phyloP scores from a whole-genome alignment of 352 stramenopile genomes.

The Blastocystis sp. region DNA sequence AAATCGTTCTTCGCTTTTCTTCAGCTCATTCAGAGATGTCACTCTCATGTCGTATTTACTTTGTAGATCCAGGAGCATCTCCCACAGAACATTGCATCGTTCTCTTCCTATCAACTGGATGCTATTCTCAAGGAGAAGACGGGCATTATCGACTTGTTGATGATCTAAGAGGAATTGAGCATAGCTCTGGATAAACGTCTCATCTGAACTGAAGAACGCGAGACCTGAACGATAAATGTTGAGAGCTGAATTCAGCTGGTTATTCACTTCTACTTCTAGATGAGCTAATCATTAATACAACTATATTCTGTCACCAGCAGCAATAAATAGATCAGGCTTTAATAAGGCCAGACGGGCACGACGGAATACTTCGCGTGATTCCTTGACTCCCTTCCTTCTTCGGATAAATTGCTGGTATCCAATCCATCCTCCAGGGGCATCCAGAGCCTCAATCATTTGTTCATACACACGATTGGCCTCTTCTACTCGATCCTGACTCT shows the following conservation, averaged over 20 bases:
- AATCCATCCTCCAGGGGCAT: background rate
- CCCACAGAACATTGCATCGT: background rate
- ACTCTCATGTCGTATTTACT: background rate
- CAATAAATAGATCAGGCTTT: background rate
- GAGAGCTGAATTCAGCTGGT: slow-evolving; percentile 2
- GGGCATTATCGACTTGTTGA: slow-evolving; percentile 3
- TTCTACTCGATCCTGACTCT: background rate
- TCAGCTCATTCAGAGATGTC: background rate
- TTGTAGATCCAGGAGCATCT: background rate
- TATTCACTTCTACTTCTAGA: slow-evolving; percentile 35
- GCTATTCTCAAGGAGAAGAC: slow-evolving; percentile 10
- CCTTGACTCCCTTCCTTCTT: background rate
- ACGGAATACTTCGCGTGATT: slow-evolving; percentile 13
- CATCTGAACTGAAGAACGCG: background rate
- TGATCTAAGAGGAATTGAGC: slow-evolving; percentile 8
- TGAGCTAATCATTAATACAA: background rate
- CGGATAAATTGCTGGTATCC: slow-evolving; percentile 37
- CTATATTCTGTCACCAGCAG: background rate
- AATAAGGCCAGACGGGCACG: slow-evolving; percentile 4
- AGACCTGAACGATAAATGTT: background rate
- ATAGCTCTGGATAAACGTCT: background rate
- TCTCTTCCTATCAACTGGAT: slow-evolving; percentile 20
- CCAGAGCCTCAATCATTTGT: background rate
- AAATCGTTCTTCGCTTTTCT: background rate
- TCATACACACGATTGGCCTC: slow-evolving; percentile 1